Conservation (phyloP, 2,329 filamentous ascomycete genomes). For the Colletotrichum sp. region DNA sequence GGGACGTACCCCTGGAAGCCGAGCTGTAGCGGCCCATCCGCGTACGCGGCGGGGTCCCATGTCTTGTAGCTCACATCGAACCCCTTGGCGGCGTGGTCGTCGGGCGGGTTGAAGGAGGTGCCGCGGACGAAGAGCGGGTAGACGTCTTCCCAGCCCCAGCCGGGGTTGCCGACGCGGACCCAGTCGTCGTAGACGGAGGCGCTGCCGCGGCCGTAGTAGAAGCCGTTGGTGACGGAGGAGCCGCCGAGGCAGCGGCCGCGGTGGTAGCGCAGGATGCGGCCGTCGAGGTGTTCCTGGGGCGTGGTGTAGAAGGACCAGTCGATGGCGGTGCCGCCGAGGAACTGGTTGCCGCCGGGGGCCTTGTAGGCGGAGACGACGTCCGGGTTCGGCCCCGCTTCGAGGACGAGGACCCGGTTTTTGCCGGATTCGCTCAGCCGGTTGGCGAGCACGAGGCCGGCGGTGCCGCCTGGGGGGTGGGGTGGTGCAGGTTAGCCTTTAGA, state of each 20-base stretch:
- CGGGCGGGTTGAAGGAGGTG: slow-evolving; percentile 28
- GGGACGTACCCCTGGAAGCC: slow-evolving; percentile 32
- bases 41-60: slow-evolving; percentile 28
- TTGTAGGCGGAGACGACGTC: slow-evolving; percentile 27
- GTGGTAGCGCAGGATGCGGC: slow-evolving; percentile 35
- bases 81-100: slow-evolving; percentile 21
- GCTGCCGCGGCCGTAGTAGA: slow-evolving; percentile 34
- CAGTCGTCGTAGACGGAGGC: slow-evolving; percentile 35
- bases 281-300: slow-evolving; percentile 25
- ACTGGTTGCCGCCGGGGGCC: slow-evolving; percentile 28
- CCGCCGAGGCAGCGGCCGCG: slow-evolving; percentile 35
- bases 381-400: slow-evolving; percentile 28
- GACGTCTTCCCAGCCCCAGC: slow-evolving; percentile 34
- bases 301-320: slow-evolving; percentile 29
- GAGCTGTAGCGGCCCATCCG: slow-evolving; percentile 28
- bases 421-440: slow-evolving; percentile 28
- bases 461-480: slow-evolving; percentile 19
- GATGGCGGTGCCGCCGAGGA: slow-evolving; percentile 26
- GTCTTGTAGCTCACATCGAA: slow-evolving; percentile 31
- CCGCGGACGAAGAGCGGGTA: slow-evolving; percentile 28
- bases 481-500: neutral
- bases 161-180: slow-evolving; percentile 33
- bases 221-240: slow-evolving; percentile 34
- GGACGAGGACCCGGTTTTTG: slow-evolving; percentile 27
- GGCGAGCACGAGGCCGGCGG: slow-evolving; percentile 29